Percentiles rank a stretch among this genome's conserved stretches.
Evolutionary conservation across 202 grass and related monocot species (phyloP).

Genomic region (Carex arenaria): DNA sequence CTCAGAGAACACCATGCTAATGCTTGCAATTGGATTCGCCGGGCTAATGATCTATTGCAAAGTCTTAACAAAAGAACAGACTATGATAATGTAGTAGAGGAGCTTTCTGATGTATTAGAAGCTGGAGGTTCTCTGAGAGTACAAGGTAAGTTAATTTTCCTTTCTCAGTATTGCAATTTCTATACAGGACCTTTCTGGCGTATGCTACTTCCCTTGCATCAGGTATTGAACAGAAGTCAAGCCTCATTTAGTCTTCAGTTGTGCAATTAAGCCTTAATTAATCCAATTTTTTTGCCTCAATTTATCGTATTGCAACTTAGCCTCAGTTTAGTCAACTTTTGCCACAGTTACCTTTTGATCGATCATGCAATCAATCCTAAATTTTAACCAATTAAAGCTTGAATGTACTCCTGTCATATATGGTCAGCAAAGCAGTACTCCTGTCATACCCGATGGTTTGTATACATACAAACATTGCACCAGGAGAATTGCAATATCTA

Average conservation of each 20-base stretch:
- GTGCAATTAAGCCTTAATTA: neutral
- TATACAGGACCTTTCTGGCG: neutral
- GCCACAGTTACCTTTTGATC: neutral
- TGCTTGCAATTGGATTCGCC: conserved; percentile 64
- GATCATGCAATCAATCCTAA: neutral
- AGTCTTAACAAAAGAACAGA: conserved; percentile 51
- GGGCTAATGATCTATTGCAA: conserved; percentile 39
- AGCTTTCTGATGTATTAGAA: conserved; percentile 58
- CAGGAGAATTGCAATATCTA: neutral
- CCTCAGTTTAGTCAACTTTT: neutral
- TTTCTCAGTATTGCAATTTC: neutral
- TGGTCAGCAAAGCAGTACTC: neutral
- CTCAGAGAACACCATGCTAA: conserved; percentile 46
- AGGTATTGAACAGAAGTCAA: neutral
- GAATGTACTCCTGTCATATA: no score
- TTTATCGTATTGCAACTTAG: neutral
- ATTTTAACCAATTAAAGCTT: neutral
- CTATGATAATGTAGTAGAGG: conserved; percentile 45
- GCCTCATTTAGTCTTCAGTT: neutral
- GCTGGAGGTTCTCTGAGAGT: conserved; percentile 53
- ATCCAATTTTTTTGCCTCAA: neutral
- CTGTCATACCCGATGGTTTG: neutral
- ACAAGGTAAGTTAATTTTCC: conserved; percentile 38
- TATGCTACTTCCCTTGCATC: neutral
- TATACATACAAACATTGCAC: neutral